These are phyloP conservation scores for Blepharisma undulans DNA, from an alignment of 169 alveolate species.

Conservation along the genomic window DNA sequence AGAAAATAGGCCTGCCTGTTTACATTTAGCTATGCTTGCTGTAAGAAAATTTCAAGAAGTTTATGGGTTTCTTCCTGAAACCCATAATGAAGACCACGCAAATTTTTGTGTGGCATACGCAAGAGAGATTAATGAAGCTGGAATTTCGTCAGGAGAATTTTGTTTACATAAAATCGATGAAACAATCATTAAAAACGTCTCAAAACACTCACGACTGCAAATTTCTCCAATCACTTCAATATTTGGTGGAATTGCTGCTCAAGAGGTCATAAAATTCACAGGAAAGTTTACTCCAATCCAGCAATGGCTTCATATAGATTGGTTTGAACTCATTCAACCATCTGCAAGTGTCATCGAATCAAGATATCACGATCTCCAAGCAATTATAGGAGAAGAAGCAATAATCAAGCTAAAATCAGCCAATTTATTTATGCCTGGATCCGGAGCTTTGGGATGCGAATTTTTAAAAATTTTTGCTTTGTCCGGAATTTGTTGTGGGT, in stretches of 20 bases:
- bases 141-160: slow-evolving; percentile 59
- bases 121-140: slow-evolving; percentile 65
- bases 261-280: slow-evolving; percentile 96
- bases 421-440: slow-evolving; percentile 54
- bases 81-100: slow-evolving; percentile 73
- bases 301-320: slow-evolving; percentile 96
- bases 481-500: slow-evolving; percentile 93
- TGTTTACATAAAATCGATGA: slow-evolving; percentile 87
- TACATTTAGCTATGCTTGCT: slow-evolving; percentile 90
- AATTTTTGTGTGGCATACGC: slow-evolving; percentile 67
- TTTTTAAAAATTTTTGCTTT: slow-evolving; percentile 95
- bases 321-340: slow-evolving; percentile 87
- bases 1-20: slow-evolving; percentile 94
- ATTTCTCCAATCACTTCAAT: slow-evolving; percentile 97
- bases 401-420: slow-evolving; percentile 75
- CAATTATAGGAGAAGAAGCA: slow-evolving; percentile 87
- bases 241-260: slow-evolving; percentile 98
- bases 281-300: slow-evolving; percentile 98
- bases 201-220: slow-evolving; percentile 79
- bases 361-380: slow-evolving; percentile 92
- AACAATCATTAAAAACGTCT: slow-evolving; percentile 77
- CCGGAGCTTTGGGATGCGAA: slow-evolving; percentile 99
- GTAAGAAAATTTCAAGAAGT: slow-evolving; percentile 68
- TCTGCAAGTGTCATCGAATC: slow-evolving; percentile 57
- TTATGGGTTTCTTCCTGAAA: slow-evolving; percentile 75